Base-by-base conservation (phyloP, 805 yeast species). In the Millerozyma miso region DNA sequence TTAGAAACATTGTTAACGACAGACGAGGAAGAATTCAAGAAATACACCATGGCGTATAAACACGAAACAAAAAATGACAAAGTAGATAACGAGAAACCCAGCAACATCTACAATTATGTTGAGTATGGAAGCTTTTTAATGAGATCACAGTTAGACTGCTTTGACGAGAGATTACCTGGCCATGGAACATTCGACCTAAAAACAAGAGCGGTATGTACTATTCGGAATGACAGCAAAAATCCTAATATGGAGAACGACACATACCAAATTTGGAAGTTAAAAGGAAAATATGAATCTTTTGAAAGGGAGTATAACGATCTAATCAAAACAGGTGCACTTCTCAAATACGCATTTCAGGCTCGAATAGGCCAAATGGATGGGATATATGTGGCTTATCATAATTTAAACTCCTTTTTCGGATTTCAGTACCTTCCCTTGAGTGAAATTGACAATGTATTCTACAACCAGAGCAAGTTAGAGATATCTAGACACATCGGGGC, bases 311-410 rank as follows among this genome's bases (percentile, higher is more conserved):
- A 76, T 58, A 73, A 68, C 47, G 98, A 91, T 55, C 73, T 91
- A 53, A 77, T 83, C 14, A 67, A 86, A 44, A 77, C 91, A 1
- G 73, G 71, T 2, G 83, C 93, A 0, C 64, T 91, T 63, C 67
- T 91, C 52, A 91, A 91, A 63, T 91, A 91, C 57, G 77, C 86
- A 2, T 71, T 91, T 50, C 98, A 93, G 62, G 98, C 97, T 0
- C 73, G 97, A 48, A 85, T 91, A 34, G 99, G 98, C 2, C 81
- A 85, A 53, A 91, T 93, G 98, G 97, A 90, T 62, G 99, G 99
- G 4, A 88, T 93, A 2, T 88, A 87, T 52, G 73, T 91, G 13
- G 97, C 97, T 0, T 91, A 83, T 60, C 99, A 91, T 61, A 91
- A 90, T 59, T 76, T 88, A 40, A 72, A 78, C 23, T 69, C 80